These are phyloP conservation scores for Hypoxylon sp. DNA, from an alignment of 2,329 filamentous ascomycete species.

Conservation along the genomic window DNA sequence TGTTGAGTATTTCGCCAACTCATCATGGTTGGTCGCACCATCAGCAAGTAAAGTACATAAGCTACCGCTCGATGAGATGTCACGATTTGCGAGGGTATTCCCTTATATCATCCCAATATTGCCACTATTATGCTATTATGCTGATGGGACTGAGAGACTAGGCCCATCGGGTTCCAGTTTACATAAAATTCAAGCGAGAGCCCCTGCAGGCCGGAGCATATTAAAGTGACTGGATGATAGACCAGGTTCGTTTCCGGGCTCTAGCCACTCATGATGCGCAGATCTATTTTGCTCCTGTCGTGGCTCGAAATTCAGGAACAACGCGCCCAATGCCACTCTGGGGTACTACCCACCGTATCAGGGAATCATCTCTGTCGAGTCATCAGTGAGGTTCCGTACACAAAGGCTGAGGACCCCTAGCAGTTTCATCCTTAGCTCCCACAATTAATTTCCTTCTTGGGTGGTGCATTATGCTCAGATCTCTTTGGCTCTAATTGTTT, in stretches of 20 bases:
- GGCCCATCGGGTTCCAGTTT: conserved; percentile 15
- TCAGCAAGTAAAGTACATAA: not conserved
- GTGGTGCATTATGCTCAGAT: conserved; percentile 33
- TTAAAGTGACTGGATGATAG: conserved; percentile 1
- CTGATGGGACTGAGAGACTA: conserved; percentile 15
- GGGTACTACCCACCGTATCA: conserved; percentile 28
- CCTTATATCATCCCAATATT: conserved; percentile 18
- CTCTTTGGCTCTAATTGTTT: conserved; percentile 39
- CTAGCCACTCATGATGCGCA: conserved; percentile 31
- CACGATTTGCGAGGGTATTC: not conserved
- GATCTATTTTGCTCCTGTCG: conserved; percentile 27
- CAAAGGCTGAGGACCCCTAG: conserved; percentile 17
- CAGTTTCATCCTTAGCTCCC: conserved; percentile 45
- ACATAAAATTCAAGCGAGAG: conserved; percentile 7
- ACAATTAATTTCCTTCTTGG: conserved; percentile 42
- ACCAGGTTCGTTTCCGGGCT: conserved; percentile 12
- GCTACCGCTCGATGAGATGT: conserved; percentile 10
- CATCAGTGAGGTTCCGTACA: not conserved
- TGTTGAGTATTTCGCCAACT: conserved; percentile 23
- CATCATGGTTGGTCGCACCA: conserved; percentile 23
- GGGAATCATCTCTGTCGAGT: conserved; percentile 17
- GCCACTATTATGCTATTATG: conserved; percentile 19
- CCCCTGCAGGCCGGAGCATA: conserved; percentile 23
- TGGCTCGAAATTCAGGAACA: conserved; percentile 39
- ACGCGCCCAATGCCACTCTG: conserved; percentile 39